Conservation (phyloP, 352 stramenopile species). For the Bremia lactucae region DNA sequence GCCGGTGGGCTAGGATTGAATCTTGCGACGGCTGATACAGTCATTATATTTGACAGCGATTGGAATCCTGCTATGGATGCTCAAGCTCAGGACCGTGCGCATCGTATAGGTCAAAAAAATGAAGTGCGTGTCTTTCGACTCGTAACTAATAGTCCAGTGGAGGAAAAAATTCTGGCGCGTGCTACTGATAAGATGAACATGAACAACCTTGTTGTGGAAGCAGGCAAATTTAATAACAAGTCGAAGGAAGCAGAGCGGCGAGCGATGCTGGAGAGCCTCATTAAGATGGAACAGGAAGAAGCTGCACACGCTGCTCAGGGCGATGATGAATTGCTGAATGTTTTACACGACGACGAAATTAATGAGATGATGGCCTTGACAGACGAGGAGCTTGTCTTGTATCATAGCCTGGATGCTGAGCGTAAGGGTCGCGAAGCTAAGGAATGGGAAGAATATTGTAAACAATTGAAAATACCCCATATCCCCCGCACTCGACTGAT, state of each 20-base stretch:
- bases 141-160: conserved; percentile 79
- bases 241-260: conserved; percentile 81
- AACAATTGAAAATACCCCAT: conserved; percentile 34
- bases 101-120: conserved; percentile 89
- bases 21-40: conserved; percentile 95
- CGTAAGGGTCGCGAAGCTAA: conserved; percentile 45
- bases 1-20: conserved; percentile 97
- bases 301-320: conserved; percentile 48
- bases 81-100: conserved; percentile 85
- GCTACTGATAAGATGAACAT: conserved; percentile 88
- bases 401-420: conserved; percentile 62
- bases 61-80: conserved; percentile 98
- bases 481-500: conserved; percentile 50
- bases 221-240: conserved; percentile 82
- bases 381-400: conserved; percentile 69
- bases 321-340: conserved; percentile 51
- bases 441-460: conserved; percentile 63
- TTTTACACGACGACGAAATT: conserved; percentile 78
- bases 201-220: conserved; percentile 86
- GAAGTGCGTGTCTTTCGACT: conserved; percentile 83
- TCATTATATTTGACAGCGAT: conserved; percentile 99
- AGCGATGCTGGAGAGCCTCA: conserved; percentile 77
- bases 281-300: conserved; percentile 85
- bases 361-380: conserved; percentile 88
- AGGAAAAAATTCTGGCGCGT: conserved; percentile 81